phyloP scores from a whole-genome alignment of 257 asterid species.

The Handroanthus guayacan region DNA sequence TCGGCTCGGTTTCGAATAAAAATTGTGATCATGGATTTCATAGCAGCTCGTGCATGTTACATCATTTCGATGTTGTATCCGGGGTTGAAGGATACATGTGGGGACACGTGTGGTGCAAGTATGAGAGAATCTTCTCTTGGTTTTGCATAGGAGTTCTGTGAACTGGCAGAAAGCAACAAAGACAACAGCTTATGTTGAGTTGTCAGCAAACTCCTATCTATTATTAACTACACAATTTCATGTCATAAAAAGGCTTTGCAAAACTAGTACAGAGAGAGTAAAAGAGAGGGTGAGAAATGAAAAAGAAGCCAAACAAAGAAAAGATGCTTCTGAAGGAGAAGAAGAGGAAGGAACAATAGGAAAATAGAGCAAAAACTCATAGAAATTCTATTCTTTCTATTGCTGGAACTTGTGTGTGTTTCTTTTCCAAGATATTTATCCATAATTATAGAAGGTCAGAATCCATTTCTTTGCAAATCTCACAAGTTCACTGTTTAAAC shows the following conservation, averaged over 20 bases:
- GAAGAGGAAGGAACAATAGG: conserved; percentile 8
- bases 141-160: conserved; percentile 16
- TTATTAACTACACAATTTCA: conserved; percentile 24
- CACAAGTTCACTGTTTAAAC: neutral
- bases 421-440: conserved; percentile 40
- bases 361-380: conserved; percentile 28
- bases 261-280: conserved; percentile 7
- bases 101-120: conserved; percentile 15
- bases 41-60: conserved; percentile 17
- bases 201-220: conserved; percentile 25
- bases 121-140: conserved; percentile 9
- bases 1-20: neutral
- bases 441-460: conserved; percentile 44
- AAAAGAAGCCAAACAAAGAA: neutral
- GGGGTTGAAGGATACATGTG: conserved; percentile 17
- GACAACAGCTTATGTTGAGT: conserved; percentile 26
- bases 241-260: conserved; percentile 23
- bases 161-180: conserved; percentile 18
- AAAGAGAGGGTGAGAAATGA: conserved; percentile 19
- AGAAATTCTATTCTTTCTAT: conserved; percentile 11
- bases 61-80: neutral
- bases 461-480: conserved; percentile 32
- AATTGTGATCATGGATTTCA: conserved; percentile 3
- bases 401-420: conserved; percentile 28
- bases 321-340: neutral